Base-by-base conservation (phyloP, 352 stramenopile species). In the Pythium volutum region DNA sequence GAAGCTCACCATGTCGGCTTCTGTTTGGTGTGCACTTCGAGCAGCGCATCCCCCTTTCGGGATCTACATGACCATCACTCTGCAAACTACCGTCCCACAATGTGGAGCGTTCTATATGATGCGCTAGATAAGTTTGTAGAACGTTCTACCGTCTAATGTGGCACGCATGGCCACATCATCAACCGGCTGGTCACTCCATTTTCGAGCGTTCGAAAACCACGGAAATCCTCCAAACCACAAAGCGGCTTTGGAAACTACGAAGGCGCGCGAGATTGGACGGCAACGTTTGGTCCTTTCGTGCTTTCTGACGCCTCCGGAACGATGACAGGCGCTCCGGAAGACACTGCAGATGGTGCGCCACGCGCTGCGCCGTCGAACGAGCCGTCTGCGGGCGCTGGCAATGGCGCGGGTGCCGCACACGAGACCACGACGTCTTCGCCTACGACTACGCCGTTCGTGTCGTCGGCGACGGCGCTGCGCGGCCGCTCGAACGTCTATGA, bases 401-500 rank as follows among this genome's bases (percentile, higher is more conserved):
- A 26, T n/a, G 22, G 18, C 23, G 36, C 16, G 18, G 16, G 38
- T 25, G 22, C 34, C 15, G 11, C 51, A 48, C 25, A 16, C 43
- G 26, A 51, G 46, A 36, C 10, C 3, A 4, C 11, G 20, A 7
- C 41, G n/a, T n/a, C 16, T 6, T 22, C 42, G 23, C 36, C 47
- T 16, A 22, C 47, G 10, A 31, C 26, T 10, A 14, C 36, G 26
- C 20, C 57, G 15, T 9, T 36, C 6, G 12, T 34, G n/a, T 6
- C 31, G 27, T 53, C 47, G 29, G 20, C 51, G 18, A 51, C 52
- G 26, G 52, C 42, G 33, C 43, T 59, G 33, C 46, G 59, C 23
- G 49, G 51, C n/a, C 49, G 51, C 31, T 23, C 50, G 3, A 61
- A 56, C 33, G 43, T 56, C 18, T 66, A 66, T 31, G 59, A 61